A percentile compares a stretch with the other conserved stretches of the same genome.
phyloP scores from a whole-genome alignment of 176 grass and related monocot genomes.

The Cenchrus americanus region DNA sequence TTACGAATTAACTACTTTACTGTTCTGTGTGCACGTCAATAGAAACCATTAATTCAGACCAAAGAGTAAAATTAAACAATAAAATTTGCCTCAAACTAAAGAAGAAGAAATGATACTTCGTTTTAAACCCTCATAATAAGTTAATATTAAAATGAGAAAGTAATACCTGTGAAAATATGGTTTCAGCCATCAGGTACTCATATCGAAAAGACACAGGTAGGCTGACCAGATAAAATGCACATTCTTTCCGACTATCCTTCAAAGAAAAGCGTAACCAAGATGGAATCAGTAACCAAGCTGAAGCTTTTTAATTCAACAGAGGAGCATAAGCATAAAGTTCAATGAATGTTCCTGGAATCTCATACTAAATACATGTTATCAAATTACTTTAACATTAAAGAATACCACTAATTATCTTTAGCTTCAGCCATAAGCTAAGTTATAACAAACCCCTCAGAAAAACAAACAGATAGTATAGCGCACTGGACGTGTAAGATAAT shows the following conservation, averaged over 20 bases:
- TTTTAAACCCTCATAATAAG: neutral
- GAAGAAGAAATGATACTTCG: slow-evolving; percentile 3
- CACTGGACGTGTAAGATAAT: too few relatives aligned
- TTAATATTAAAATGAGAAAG: slow-evolving; percentile 25
- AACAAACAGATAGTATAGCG: too few relatives aligned
- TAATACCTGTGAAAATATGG: slow-evolving; percentile 98
- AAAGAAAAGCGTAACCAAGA: slow-evolving; percentile 61
- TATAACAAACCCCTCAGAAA: too few relatives aligned
- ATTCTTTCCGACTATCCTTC: slow-evolving; percentile 99
- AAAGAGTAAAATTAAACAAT: slow-evolving; percentile 20
- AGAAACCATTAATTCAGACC: neutral
- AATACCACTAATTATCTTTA: too few relatives aligned
- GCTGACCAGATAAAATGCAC: slow-evolving; percentile 92
- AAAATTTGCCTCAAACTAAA: neutral
- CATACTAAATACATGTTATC: slow-evolving; percentile 2
- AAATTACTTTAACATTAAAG: neutral
- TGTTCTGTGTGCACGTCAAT: neutral
- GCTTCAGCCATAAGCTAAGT: too few relatives aligned
- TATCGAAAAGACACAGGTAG: slow-evolving; percentile 92
- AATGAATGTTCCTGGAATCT: neutral
- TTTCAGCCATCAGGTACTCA: slow-evolving; percentile 99
- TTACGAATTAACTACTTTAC: neutral
- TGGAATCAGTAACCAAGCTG: slow-evolving; percentile 45
- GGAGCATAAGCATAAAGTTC: slow-evolving; percentile 23
- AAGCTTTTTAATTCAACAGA: neutral